Evolutionary conservation across 139 green algal species (phyloP).

Genomic region (Micractinium sp.): DNA sequence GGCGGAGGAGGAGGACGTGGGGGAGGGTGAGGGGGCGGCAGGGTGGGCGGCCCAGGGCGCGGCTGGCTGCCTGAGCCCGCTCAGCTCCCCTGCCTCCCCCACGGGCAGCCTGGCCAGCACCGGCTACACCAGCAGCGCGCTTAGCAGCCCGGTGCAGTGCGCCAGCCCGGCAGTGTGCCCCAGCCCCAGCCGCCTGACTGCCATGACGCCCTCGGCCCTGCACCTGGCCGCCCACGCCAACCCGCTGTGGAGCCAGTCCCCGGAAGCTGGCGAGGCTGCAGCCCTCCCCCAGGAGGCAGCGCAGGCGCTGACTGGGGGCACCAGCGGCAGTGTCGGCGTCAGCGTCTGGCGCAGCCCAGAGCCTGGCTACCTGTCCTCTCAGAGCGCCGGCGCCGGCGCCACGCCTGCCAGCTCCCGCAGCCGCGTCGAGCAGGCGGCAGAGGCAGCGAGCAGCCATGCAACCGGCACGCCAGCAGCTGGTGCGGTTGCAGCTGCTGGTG

Average conservation of each 20-base stretch:
- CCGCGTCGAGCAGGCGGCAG: not conserved
- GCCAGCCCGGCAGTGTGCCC: not conserved
- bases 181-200: not conserved
- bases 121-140: not conserved
- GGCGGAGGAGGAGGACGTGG: not conserved
- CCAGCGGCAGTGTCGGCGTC: too few species aligned
- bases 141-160: not conserved
- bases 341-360: not conserved
- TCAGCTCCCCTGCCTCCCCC: not conserved
- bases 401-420: not conserved
- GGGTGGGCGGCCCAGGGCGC: not conserved
- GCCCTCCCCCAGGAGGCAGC: not conserved
- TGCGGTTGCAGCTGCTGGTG: not conserved
- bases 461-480: not conserved
- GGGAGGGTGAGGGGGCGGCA: too few species aligned
- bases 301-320: not conserved
- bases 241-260: conserved; percentile 14
- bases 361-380: not conserved
- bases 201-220: not conserved
- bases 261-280: not conserved
- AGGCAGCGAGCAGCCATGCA: not conserved
- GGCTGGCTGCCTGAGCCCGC: not conserved
- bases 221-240: not conserved
- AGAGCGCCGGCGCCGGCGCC: too few species aligned
- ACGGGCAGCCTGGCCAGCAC: conserved; percentile 3